Base-by-base conservation (phyloP, 345 rosid species). In the Citrus unshiu region DNA sequence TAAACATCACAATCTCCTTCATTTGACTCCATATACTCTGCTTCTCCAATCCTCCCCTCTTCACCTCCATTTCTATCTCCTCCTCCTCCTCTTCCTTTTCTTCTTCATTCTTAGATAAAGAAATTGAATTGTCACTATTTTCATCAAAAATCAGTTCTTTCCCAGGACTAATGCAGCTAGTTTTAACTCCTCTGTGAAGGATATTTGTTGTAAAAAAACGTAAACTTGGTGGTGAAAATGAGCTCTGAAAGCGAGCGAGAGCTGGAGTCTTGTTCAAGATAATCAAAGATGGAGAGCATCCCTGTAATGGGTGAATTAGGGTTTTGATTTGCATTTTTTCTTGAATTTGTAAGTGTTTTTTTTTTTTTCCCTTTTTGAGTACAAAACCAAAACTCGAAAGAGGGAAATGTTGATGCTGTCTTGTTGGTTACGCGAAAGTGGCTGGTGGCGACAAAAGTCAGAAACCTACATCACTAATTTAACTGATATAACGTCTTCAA, bases 1-100 rank as follows among this genome's bases (percentile, higher is more conserved):
- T 91, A 68, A 96, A 96, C 89, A 84, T 78, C 9, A 89, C 87
- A 70, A 96, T 96, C 89, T 94, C 94, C 83, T 88, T 91, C 84
- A 91, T 81, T 81, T 93, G 98, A n/a, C 84, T 82, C 97, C 91
- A 94, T 51, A 95, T 81, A 72, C 88, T 86, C 90, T 83, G 97
- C 84, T 83, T 79, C 83, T 80, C 90, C 76, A 92, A 84, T 7
- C 84, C 91, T 72, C 82, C 89, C 18, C 30, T 64, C 79, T 74
- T 76, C 73, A 27, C 78, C 39, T 68, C 85, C 78, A 69, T 72
- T 70, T 7, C 77, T 70, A n/a, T 25, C 58, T 32, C 76, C 63
- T 21, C 77, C 30, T 56, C 85, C 46, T 56, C 74, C 72, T 69
- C 81, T 6, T 39, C 43, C 72, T 67, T 79, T 68, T 72, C 75